Evolutionary conservation across 2,329 filamentous ascomycete genomes (phyloP), one percentile per base, ranked within the genome.

Genomic region (Drechslerella stenobrocha): DNA sequence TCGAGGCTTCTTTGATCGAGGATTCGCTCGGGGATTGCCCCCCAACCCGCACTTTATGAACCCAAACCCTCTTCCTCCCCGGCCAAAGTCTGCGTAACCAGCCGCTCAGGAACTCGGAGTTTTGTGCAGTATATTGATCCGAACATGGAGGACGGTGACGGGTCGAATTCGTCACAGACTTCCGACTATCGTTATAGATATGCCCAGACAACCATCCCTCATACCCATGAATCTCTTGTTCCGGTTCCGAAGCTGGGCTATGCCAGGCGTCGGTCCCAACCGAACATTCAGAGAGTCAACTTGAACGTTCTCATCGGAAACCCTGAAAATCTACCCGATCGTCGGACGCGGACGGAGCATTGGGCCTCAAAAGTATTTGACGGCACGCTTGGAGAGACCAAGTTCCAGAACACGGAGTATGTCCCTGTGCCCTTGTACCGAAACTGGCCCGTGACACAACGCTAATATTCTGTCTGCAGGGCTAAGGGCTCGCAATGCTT

Each of bases 401-500:
- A 69, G 13, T 69, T 69, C 42, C 37, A 51, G 32, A 52, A 69
- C 37, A 50, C 30, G 9, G 57, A 57, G 64, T 69, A 63, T 24
- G 57, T 30, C 40, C 35, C 35, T 52, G 18, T 42, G 26, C n/a
- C 47, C 35, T 24, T 47, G 15, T 58, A 45, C 46, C 32, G 22
- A 20, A 34, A 7, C 18, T 2, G 34, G 44, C 7, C 15, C 28
- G 4, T 45, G 24, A 47, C 9, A 44, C 52, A 63, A 64, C 52
- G 61, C 63, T 66, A 61, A 64, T 51, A 53, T 23, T 37, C 40
- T 40, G 26, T 44, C 35, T 50, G 15, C 37, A 18, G 9, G 15
- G 63, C 52, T 51, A 69, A 71, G 52, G 69, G 66, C 26, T 73
- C 72, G 5, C 63, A 72, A 42, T 73, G 72, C 42, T 72, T 72